Conservation (phyloP, 305 asterid genomes). For the Rubia tinctorum region DNA sequence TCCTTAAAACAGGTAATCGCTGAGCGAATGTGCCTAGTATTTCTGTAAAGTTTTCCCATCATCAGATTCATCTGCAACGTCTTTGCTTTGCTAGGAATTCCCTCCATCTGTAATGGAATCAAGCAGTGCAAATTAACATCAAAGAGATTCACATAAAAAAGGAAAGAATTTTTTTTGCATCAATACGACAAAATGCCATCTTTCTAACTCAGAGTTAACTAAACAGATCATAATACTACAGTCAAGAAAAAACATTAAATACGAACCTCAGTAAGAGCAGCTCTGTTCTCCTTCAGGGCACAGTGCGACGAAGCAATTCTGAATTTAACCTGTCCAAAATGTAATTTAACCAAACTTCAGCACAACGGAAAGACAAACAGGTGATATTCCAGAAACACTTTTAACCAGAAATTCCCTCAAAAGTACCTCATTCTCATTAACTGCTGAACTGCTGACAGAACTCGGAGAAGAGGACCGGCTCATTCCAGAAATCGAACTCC, state of each 20-base stretch:
- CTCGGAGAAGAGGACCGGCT: not conserved
- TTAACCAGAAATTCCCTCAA: no score
- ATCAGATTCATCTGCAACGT: constrained; percentile 85
- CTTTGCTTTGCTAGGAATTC: constrained; percentile 41
- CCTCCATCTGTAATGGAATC: not conserved
- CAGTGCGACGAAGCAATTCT: constrained; percentile 78
- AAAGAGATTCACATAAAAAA: not conserved
- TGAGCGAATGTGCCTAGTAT: constrained; percentile 87
- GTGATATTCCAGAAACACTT: not conserved
- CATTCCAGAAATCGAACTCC: constrained; percentile 59
- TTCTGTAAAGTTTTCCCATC: constrained; percentile 91
- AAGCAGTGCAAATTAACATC: not conserved
- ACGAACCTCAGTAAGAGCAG: constrained; percentile 33
- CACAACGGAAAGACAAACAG: not conserved
- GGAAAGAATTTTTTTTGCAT: no score
- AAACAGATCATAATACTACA: not conserved
- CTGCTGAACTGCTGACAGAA: no score
- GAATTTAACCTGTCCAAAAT: constrained; percentile 70
- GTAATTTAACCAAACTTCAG: not conserved
- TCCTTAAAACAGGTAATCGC: constrained; percentile 84
- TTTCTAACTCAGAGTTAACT: not conserved
- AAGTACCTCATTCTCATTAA: no score
- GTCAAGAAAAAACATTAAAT: not conserved
- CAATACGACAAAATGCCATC: not conserved
- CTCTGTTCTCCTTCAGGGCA: constrained; percentile 70